Evolutionary conservation across 2,329 filamentous ascomycete species (phyloP), one percentile per base, ranked within the genome.

Genomic region (Chaetomium sp.): DNA sequence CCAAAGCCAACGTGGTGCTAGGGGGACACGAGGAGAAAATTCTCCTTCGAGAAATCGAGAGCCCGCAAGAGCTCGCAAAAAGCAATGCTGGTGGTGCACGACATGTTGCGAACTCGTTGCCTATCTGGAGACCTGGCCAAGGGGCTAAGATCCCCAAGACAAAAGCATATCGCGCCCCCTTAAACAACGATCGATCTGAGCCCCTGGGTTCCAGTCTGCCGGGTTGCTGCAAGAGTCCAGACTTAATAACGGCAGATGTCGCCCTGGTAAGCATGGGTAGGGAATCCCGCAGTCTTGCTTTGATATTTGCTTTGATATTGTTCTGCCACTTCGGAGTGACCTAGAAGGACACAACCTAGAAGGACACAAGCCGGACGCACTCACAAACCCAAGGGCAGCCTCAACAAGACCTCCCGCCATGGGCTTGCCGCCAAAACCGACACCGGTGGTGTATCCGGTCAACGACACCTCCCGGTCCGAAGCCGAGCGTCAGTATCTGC

Each of bases 381-480:
- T 27, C 19, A 27, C 19, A 27, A 14, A 37, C 27, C 34, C 45
- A 37, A 19, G 44, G 10, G 12, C 34, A 49, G 2, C 36, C 14
- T 27, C 34, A 10, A 32, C 6, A 32, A n/a, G 19, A 27, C 37
- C n/a, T 9, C 47, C 47, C 2, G 14, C 38, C 3, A 53, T 42
- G 37, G 19, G 12, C 12, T 9, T 8, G 4, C 11, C 52, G 34
- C 40, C 46, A 11, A 45, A 19, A 27, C 52, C 46, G 40, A 45
- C 45, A 9, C 40, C 52, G 33, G 52, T 37, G 7, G 52, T 45
- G n/a, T 54, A 54, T 40, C 52, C 52, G 8, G 52, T 54, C 52
- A 45, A 54, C 46, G 52, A 54, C 35, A 54, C 41, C 6, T 44
- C 52, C 9, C 6, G 46, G 11, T 54, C 52, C 41, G 46, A 45